Percentiles rank a stretch among this genome's conserved stretches.
Conservation (phyloP, 768 basidiomycete species). For the Suillus ampliporus region DNA sequence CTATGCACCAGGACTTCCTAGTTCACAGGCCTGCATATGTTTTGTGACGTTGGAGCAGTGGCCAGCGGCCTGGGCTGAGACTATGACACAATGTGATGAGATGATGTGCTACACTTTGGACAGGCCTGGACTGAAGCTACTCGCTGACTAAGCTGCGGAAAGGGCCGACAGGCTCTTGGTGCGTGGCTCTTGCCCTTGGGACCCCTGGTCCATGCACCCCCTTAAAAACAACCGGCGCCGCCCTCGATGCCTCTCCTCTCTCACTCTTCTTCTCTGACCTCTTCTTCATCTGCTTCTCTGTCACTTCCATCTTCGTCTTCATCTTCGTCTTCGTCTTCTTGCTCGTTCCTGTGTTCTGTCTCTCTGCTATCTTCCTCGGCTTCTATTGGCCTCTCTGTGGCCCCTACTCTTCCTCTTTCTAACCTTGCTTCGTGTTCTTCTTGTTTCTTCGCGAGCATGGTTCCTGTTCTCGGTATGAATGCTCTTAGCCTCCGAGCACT, state of each 20-base stretch:
- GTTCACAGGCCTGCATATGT: no score
- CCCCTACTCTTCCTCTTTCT: neutral
- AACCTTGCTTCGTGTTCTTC: neutral
- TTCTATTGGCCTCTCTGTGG: neutral
- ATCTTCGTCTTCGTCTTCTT: neutral
- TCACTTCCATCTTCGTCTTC: neutral
- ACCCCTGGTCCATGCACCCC: neutral
- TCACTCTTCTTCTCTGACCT: no score
- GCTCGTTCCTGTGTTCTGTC: accelerated
- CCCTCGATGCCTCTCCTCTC: neutral
- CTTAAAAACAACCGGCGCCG: neutral
- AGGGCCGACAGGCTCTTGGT: no score
- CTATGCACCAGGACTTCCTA: no score
- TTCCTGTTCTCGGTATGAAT: slow-evolving; percentile 27
- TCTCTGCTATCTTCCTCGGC: neutral
- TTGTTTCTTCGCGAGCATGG: slow-evolving; percentile 18
- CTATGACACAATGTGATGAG: no score
- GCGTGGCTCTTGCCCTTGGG: no score
- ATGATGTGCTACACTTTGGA: no score
- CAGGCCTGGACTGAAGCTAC: no score
- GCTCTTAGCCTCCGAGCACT: slow-evolving; percentile 24
- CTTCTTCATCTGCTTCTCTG: no score
- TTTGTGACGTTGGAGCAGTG: no score
- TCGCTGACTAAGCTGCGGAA: no score
- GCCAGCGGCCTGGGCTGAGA: no score